These are phyloP conservation scores for Gossypium anomalum DNA, from an alignment of 345 rosid genomes.

Conservation along the genomic window DNA sequence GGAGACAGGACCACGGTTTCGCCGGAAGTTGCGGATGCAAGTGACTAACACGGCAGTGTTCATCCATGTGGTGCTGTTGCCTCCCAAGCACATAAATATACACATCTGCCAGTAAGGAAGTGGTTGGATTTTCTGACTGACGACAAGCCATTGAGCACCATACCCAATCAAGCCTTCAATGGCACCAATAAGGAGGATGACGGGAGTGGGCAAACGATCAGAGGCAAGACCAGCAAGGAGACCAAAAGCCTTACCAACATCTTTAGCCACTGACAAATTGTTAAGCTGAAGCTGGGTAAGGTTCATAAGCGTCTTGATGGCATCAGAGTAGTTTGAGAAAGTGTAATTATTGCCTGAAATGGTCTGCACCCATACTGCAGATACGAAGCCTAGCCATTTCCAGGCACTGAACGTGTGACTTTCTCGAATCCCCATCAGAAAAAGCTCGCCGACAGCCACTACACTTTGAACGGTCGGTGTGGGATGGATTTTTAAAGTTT, in stretches of 20 bases:
- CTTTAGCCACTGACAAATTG: slow-evolving; percentile 82
- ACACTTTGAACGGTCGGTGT: neutral
- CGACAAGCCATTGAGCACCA: slow-evolving; percentile 94
- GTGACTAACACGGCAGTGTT: slow-evolving; percentile 90
- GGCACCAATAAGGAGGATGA: slow-evolving; percentile 72
- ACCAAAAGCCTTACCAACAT: slow-evolving; percentile 91
- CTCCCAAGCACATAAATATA: slow-evolving; percentile 82
- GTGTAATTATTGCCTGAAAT: slow-evolving; percentile 95
- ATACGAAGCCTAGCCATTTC: slow-evolving; percentile 92
- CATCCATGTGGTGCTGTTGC: slow-evolving; percentile 99
- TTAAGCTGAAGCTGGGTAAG: slow-evolving; percentile 81
- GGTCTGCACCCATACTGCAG: slow-evolving; percentile 93
- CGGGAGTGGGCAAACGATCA: slow-evolving; percentile 60
- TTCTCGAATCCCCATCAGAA: slow-evolving; percentile 25
- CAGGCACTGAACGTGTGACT: slow-evolving; percentile 27
- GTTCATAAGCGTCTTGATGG: slow-evolving; percentile 77
- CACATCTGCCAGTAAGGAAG: slow-evolving; percentile 93
- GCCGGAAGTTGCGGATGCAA: slow-evolving; percentile 80
- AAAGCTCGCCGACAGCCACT: neutral
- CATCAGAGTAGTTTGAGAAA: slow-evolving; percentile 85
- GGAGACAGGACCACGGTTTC: slow-evolving; percentile 86
- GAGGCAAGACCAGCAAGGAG: slow-evolving; percentile 89
- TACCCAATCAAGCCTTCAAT: slow-evolving; percentile 88
- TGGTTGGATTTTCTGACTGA: slow-evolving; percentile 56
- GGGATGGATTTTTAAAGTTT: neutral